phyloP scores from a whole-genome alignment of 2,329 filamentous ascomycete genomes.

The Camptophora hylomeconis region DNA sequence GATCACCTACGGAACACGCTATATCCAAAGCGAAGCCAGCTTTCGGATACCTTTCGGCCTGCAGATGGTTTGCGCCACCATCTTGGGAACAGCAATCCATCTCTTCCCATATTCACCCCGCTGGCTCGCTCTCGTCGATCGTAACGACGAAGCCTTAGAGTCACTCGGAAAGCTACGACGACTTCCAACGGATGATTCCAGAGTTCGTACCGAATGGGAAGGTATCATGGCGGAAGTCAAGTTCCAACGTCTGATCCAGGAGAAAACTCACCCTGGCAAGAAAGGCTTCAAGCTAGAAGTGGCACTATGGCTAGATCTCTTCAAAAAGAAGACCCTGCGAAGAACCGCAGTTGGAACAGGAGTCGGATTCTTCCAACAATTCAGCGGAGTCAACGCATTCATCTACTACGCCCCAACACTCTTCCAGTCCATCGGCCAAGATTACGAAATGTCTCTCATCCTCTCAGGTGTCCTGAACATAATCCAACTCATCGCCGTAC shows the following conservation, averaged over 20 bases:
- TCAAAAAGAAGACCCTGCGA: slow-evolving; percentile 31
- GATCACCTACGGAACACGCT: slow-evolving; percentile 40
- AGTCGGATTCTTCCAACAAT: slow-evolving; percentile 33
- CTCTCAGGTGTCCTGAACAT: slow-evolving; percentile 43
- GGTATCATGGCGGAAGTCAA: slow-evolving; percentile 37
- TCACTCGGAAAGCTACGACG: slow-evolving; percentile 27
- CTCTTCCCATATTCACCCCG: slow-evolving; percentile 36
- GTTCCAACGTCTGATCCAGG: slow-evolving; percentile 30
- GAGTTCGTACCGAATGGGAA: slow-evolving; percentile 35
- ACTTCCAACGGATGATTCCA: slow-evolving; percentile 29
- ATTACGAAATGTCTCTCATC: slow-evolving; percentile 32
- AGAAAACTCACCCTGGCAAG: slow-evolving; percentile 25
- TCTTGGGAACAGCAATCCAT: slow-evolving; percentile 28
- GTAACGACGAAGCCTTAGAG: slow-evolving; percentile 28
- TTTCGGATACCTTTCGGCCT: slow-evolving; percentile 36
- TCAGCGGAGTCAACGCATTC: slow-evolving; percentile 31
- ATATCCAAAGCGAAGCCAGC: slow-evolving; percentile 29
- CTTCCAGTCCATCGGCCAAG: slow-evolving; percentile 23
- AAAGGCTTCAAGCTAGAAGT: slow-evolving; percentile 24
- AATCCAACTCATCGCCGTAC: slow-evolving; percentile 33
- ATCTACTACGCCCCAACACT: slow-evolving; percentile 43
- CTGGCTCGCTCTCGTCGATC: slow-evolving; percentile 29
- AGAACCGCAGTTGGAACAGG: slow-evolving; percentile 28
- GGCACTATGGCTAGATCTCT: slow-evolving; percentile 33
- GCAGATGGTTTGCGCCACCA: slow-evolving; percentile 11